Evolutionary conservation across 2,329 filamentous ascomycete genomes (phyloP).

Genomic region (Ophiostoma novo-ulmi): DNA sequence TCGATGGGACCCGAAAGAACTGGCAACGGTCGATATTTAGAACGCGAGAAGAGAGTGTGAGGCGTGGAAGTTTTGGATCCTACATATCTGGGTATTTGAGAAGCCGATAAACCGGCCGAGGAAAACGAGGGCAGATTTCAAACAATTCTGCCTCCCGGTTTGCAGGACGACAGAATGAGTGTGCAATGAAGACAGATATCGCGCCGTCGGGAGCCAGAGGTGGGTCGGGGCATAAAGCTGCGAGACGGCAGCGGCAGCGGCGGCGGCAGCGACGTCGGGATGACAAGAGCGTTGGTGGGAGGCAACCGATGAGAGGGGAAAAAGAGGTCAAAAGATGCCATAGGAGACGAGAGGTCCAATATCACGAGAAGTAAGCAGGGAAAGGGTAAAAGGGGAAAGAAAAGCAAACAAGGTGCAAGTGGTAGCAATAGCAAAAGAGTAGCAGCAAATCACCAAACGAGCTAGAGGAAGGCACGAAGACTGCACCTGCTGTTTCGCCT

Average conservation of each 20-base stretch:
- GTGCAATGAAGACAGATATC: not conserved
- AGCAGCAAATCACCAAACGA: not conserved
- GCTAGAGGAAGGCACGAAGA: not conserved
- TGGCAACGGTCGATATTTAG: not conserved
- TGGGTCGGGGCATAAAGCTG: not conserved
- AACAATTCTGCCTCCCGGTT: not conserved
- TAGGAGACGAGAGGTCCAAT: not conserved
- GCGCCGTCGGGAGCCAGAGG: constrained; percentile 13
- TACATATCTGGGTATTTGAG: not conserved
- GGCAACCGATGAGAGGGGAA: not conserved
- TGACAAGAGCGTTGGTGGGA: not conserved
- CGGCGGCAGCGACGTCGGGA: not conserved
- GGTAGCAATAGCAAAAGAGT: constrained; percentile 1
- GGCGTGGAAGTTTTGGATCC: not conserved
- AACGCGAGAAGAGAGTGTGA: not conserved
- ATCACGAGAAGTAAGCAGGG: constrained; percentile 3
- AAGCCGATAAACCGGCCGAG: not conserved
- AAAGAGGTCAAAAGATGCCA: not conserved
- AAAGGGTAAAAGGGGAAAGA: not conserved
- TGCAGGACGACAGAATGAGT: not conserved
- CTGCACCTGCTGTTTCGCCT: not conserved
- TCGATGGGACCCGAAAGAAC: not conserved
- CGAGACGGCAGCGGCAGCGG: not conserved
- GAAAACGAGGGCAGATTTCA: not conserved
- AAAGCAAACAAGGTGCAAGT: not conserved